These are phyloP conservation scores for Melastoma malabathricum DNA, from an alignment of 345 rosid genomes.

Conservation along the genomic window DNA sequence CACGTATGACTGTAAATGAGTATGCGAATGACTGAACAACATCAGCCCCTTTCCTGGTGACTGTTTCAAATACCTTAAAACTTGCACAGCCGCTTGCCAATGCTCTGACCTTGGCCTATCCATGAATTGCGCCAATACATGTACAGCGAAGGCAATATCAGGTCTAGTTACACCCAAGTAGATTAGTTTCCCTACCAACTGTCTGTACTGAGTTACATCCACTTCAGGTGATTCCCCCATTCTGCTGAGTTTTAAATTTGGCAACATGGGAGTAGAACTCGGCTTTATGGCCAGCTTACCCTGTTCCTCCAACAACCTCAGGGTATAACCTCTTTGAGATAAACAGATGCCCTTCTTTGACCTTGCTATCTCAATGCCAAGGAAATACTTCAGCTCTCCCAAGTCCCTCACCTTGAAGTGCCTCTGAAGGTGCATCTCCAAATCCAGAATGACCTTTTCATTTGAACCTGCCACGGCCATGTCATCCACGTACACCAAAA, in stretches of 20 bases:
- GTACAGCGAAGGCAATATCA: neutral
- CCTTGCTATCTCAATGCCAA: neutral
- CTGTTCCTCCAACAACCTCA: neutral
- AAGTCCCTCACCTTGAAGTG: neutral
- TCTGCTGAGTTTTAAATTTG: neutral
- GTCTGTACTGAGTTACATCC: neutral
- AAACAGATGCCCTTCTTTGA: neutral
- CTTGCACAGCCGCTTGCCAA: neutral
- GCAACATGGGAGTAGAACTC: neutral
- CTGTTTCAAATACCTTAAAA: neutral
- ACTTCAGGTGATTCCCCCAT: neutral
- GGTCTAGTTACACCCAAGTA: neutral
- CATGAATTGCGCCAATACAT: conserved; percentile 1
- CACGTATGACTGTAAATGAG: neutral
- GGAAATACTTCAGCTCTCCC: neutral
- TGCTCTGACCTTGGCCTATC: neutral
- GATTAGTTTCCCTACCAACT: neutral
- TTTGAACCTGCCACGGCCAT: too few relatives aligned
- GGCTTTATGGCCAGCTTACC: neutral
- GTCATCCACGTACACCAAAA: too few relatives aligned
- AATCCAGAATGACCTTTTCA: too few relatives aligned
- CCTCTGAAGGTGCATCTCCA: neutral
- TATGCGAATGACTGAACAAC: neutral
- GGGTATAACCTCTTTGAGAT: neutral
- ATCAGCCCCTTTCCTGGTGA: too few relatives aligned